Base-by-base conservation (phyloP, 2,329 filamentous ascomycete genomes). In the Aureobasidium sp. region DNA sequence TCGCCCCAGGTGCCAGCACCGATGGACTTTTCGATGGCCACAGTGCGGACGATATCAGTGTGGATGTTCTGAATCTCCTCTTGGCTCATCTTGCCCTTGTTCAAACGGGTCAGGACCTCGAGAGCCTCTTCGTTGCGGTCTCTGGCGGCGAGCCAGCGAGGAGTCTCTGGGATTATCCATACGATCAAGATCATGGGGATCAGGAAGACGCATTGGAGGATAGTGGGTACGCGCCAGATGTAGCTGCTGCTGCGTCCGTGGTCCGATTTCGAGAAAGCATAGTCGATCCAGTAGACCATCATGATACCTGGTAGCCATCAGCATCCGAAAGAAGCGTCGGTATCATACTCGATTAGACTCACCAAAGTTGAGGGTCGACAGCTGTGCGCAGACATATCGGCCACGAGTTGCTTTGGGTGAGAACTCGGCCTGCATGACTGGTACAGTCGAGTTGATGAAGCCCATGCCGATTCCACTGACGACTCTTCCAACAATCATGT, bases 71-170 rank as follows among this genome's bases (percentile, higher is more conserved):
- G 60, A 39, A 71, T 67, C 4, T 67, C 67, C 2, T 64, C 61
- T 2, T 70, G 66, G 39, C 63, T 65, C 65, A 69, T 68, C 61
- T 68, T 70, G 55, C 65, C 64, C 37, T 64, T 64, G 61, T 70
- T 68, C 22, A 71, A 63, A 14, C 67, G 81, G 4, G 81, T 78
- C 61, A 88, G 75, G n/a, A 85, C 78, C 1, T 77, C 73, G 45
- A 81, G 76, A 1, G 83, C 84, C 67, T 86, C 80, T 25, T 85
- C 82, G 8, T 77, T 73, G n/a, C 80, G 79, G 51, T 82, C 80
- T 37, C 82, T 78, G 52, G 78, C 76, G 27, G 84, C 78, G 11
- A 85, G 74, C 83, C 83, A 86, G 63, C 84, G 75, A 0, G 84
- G 84, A 0, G 82, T 83, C 67, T 87, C 84, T 0, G 84, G 83